Base-by-base conservation (phyloP, 306 rosid genomes). In the Cicer cuneatum region DNA sequence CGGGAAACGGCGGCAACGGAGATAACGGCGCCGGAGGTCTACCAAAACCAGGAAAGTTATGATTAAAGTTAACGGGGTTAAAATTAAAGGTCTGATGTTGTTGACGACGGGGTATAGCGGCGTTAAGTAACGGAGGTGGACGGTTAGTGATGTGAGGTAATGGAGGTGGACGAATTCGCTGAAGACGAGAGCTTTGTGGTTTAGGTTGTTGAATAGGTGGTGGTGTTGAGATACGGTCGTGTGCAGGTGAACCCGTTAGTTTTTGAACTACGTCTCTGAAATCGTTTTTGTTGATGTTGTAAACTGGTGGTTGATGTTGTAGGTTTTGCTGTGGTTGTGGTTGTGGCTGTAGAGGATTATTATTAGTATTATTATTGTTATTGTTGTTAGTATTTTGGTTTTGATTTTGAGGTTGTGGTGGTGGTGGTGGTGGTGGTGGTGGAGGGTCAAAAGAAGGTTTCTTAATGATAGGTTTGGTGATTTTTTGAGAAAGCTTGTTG, bases 141-240 rank as follows among this genome's bases (percentile, higher is more conserved):
- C 96, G 96, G 76, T 83, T 81, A 73, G 69, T 81, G 56, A 94
- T 76, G 13, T 89, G 96, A 1, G 87, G 87, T 14, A 94, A 85
- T 2, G 99, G 99, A 4, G 99, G 98, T 53, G 99, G 99, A 1
- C 99, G 96, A 46, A 95, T 95, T 37, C 96, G 83, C 81, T 95
- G 99, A 52, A 95, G 92, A 33, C 99, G 96, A 5, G 98, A 92
- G 80, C 96, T 90, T 8, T 86, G 89, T 0, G 95, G 89, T 78
- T 89, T 92, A 2, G 98, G 99, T 2, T 83, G 93, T 16, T 92
- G 93, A 78, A 91, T 84, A 10, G 96, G 97, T 2, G 92, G 92
- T 0, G 99, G 93, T 15, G 85, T 82, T 4, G 88, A 74, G 76
- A 89, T 89, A 15, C 97, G 94, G 48, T 90, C 97, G 21, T 92